Conservation (phyloP, 2,329 filamentous ascomycete genomes). For the Cladophialophora bantiana region DNA sequence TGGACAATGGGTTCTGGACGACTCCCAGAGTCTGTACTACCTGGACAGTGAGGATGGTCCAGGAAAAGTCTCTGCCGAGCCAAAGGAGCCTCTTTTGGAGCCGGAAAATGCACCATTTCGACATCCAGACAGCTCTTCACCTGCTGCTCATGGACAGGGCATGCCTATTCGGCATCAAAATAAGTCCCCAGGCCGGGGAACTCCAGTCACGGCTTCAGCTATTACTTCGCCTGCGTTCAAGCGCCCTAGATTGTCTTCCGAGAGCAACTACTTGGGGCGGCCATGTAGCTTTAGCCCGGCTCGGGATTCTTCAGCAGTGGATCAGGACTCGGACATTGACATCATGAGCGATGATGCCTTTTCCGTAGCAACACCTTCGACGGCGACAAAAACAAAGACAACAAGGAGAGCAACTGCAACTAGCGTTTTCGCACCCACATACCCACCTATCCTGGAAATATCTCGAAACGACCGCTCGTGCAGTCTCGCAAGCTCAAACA, state of each 20-base stretch:
- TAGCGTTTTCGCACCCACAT: not conserved
- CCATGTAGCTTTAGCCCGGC: not conserved
- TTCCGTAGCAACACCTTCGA: not conserved
- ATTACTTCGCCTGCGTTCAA: not conserved
- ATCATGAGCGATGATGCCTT: not conserved
- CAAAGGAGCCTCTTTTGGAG: not conserved
- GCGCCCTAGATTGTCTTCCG: not conserved
- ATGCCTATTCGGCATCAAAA: not conserved
- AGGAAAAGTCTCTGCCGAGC: not conserved
- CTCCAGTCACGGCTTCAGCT: not conserved
- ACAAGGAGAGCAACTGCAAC: not conserved
- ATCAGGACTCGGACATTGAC: not conserved
- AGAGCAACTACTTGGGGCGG: not conserved
- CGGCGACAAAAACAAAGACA: not conserved
- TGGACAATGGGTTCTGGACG: constrained; percentile 22
- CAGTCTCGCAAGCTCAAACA: not conserved
- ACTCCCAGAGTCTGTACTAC: constrained; percentile 19
- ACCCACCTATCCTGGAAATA: not conserved
- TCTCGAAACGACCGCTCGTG: not conserved
- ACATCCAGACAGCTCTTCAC: not conserved
- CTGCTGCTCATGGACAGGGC: not conserved
- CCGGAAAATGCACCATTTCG: not conserved
- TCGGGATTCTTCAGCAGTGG: not conserved
- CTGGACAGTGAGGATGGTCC: constrained; percentile 10
- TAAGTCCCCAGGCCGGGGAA: not conserved